Conservation (phyloP, 305 asterid genomes). For the Ilex paraguariensis region DNA sequence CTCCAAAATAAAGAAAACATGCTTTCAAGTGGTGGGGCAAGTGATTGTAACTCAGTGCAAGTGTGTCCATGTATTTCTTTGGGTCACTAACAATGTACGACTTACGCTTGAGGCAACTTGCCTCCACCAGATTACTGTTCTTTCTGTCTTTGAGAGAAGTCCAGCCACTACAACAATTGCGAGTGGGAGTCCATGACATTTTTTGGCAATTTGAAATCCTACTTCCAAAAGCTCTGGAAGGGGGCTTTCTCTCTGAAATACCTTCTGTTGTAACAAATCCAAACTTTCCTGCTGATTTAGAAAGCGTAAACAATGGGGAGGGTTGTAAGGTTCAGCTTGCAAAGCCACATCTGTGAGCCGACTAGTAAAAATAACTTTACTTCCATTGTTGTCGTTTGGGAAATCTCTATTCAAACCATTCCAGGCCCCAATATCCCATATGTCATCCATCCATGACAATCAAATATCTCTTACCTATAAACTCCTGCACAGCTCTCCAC, state of each 20-base stretch:
- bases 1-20: neutral
- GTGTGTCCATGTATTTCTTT: neutral
- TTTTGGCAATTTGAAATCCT: neutral
- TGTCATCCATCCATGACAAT: neutral
- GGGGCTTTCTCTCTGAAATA: neutral
- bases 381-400: neutral
- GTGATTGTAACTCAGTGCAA: neutral
- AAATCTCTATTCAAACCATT: neutral
- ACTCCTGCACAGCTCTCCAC: neutral
- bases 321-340: neutral
- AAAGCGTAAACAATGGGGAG: neutral
- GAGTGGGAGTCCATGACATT: neutral
- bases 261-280: neutral
- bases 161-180: neutral
- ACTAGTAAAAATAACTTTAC: neutral
- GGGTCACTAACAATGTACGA: neutral
- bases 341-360: neutral
- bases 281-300: neutral
- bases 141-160: neutral
- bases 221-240: neutral
- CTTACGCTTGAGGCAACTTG: neutral
- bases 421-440: neutral
- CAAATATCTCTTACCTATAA: neutral
- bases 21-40: neutral
- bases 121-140: neutral